These are phyloP conservation scores for Aspergillus jensenii DNA, from an alignment of 2,329 filamentous ascomycete species.

Conservation along the genomic window DNA sequence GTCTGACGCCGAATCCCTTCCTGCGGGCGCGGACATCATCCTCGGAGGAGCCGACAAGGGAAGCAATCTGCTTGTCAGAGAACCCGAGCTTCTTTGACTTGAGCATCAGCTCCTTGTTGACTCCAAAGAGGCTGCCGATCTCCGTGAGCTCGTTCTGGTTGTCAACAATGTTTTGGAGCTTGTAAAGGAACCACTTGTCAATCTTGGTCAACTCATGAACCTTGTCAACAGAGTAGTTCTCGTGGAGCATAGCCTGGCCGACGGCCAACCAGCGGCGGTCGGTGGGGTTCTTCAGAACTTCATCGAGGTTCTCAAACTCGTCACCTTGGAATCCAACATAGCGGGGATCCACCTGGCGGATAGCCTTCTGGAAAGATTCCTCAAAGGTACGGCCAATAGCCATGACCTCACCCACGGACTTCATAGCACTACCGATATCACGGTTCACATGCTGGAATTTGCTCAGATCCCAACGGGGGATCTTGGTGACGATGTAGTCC, in stretches of 20 bases:
- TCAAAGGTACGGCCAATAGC: conserved; percentile 98
- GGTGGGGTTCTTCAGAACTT: conserved; percentile 85
- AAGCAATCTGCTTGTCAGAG: conserved; percentile 92
- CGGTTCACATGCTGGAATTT: conserved; percentile 99
- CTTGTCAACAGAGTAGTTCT: conserved; percentile 88
- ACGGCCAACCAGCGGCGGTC: conserved; percentile 97
- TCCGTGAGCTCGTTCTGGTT: conserved; percentile 83
- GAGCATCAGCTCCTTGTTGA: conserved; percentile 84
- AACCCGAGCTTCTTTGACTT: conserved; percentile 98
- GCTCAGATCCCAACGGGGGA: conserved; percentile 94
- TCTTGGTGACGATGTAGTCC: conserved; percentile 98
- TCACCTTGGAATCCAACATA: conserved; percentile 94
- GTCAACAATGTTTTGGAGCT: conserved; percentile 95
- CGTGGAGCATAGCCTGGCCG: conserved; percentile 95
- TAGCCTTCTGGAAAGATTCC: conserved; percentile 98
- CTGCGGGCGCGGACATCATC: conserved; percentile 84
- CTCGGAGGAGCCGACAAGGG: conserved; percentile 80
- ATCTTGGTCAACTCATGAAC: conserved; percentile 96
- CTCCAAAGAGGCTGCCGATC: conserved; percentile 74
- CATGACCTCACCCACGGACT: conserved; percentile 99
- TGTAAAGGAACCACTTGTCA: conserved; percentile 99
- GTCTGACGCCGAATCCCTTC: conserved; percentile 82
- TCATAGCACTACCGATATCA: conserved; percentile 97
- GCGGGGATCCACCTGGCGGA: conserved; percentile 90
- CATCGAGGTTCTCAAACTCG: conserved; percentile 89